Conservation (phyloP, 805 yeast genomes). For the Yamadazyma paraphyllophila region DNA sequence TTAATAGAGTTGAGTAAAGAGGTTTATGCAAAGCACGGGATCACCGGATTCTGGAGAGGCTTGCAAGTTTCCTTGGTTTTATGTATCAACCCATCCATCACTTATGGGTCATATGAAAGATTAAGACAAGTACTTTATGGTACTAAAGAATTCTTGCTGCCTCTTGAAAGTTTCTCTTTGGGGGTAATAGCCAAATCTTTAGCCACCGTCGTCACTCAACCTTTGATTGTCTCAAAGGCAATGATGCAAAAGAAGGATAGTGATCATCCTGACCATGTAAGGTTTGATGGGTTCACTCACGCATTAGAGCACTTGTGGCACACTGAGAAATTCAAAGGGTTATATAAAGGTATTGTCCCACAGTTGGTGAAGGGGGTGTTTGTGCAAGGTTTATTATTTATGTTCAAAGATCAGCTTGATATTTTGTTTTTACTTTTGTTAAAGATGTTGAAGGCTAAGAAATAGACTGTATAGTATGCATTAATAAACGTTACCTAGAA, state of each 20-base stretch:
- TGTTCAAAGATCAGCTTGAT: constrained; percentile 72
- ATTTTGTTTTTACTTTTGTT: constrained; percentile 35
- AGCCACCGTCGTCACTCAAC: constrained; percentile 81
- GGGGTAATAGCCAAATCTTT: constrained; percentile 81
- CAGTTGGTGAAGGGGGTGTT: constrained; percentile 78
- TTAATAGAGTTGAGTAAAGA: constrained; percentile 39
- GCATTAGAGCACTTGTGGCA: constrained; percentile 60
- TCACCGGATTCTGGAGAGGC: constrained; percentile 78
- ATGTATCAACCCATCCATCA: constrained; percentile 81
- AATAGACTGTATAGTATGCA: constrained; percentile 1
- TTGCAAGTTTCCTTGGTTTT: constrained; percentile 75
- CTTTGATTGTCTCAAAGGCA: constrained; percentile 80
- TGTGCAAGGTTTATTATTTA: constrained; percentile 80
- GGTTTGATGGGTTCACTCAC: constrained; percentile 57
- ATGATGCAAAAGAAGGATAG: constrained; percentile 58
- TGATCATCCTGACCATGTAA: constrained; percentile 22
- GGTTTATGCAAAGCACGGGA: constrained; percentile 61
- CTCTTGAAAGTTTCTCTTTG: constrained; percentile 62
- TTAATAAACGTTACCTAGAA: not conserved
- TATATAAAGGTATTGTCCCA: constrained; percentile 80
- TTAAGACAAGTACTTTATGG: constrained; percentile 52
- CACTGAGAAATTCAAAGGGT: constrained; percentile 60
- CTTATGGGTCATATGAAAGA: constrained; percentile 78
- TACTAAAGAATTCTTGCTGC: constrained; percentile 45
- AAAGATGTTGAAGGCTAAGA: constrained; percentile 17